Percentiles rank a stretch among this genome's conserved stretches.
Conservation (phyloP, 306 rosid genomes). For the Glycine soja region DNA sequence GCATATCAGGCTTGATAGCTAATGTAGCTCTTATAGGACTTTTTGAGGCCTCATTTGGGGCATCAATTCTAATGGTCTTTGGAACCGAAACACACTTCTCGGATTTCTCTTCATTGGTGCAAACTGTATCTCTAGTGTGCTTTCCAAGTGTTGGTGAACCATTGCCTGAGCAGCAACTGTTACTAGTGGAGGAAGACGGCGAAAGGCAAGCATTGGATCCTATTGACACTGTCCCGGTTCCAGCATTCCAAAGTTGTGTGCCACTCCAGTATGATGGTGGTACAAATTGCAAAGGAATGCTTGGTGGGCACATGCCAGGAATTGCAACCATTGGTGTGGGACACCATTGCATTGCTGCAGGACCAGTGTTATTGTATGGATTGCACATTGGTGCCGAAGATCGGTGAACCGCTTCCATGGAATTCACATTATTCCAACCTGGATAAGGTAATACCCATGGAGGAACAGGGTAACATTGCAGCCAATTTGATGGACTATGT, state of each 20-base stretch:
- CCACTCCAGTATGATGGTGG: constrained; percentile 61
- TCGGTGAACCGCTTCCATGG: constrained; percentile 46
- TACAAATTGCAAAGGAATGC: constrained; percentile 59
- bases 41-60: constrained; percentile 54
- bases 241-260: constrained; percentile 50
- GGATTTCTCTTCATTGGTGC: constrained; percentile 51
- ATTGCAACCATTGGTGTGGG: constrained; percentile 57
- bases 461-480: constrained; percentile 57
- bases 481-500: constrained; percentile 41
- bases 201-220: constrained; percentile 58
- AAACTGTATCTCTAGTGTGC: constrained; percentile 59
- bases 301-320: constrained; percentile 58
- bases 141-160: constrained; percentile 64
- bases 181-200: constrained; percentile 54
- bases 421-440: constrained; percentile 47
- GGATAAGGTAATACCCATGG: constrained; percentile 58
- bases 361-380: constrained; percentile 32
- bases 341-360: constrained; percentile 56
- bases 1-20: constrained; percentile 44
- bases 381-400: constrained; percentile 35
- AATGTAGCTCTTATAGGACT: constrained; percentile 54
- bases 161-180: constrained; percentile 56
- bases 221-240: constrained; percentile 45
- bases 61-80: constrained; percentile 58
- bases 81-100: constrained; percentile 56